Percentiles rank a stretch among this genome's conserved stretches.
Evolutionary conservation across 2,329 filamentous ascomycete genomes (phyloP).

Genomic region (Lomentospora prolificans): DNA sequence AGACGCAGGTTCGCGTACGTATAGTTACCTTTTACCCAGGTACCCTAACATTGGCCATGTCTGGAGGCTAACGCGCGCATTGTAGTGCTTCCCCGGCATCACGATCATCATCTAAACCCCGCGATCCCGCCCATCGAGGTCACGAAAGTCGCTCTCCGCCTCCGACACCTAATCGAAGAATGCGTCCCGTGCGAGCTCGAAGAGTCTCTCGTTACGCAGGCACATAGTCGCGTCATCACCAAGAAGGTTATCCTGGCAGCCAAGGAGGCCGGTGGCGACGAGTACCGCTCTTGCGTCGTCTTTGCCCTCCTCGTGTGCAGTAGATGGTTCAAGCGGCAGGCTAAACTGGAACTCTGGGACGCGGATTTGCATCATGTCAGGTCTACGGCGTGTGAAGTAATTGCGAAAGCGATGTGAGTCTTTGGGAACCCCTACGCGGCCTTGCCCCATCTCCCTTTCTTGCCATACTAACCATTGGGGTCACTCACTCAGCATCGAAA

Average conservation of each 20-base stretch:
- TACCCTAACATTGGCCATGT: too few relatives aligned
- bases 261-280: conserved; percentile 65
- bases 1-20: background rate
- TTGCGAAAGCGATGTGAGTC: conserved; percentile 64
- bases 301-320: conserved; percentile 68
- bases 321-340: conserved; percentile 70
- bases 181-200: conserved; percentile 86
- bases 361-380: conserved; percentile 72
- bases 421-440: too few relatives aligned
- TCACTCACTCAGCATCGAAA: conserved; percentile 56
- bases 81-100: conserved; percentile 56
- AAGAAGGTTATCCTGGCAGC: conserved; percentile 69
- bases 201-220: conserved; percentile 59
- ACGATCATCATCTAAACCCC: conserved; percentile 48
- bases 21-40: too few relatives aligned
- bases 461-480: background rate
- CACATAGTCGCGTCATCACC: conserved; percentile 83
- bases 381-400: conserved; percentile 76
- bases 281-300: conserved; percentile 71
- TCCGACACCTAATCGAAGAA: conserved; percentile 85
- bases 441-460: too few relatives aligned
- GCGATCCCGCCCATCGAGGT: conserved; percentile 70
- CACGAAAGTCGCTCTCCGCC: conserved; percentile 77
- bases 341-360: conserved; percentile 80
- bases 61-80: background rate